Conservation (phyloP, 2,329 filamentous ascomycete species). For the Lasiodiplodia sp. region DNA sequence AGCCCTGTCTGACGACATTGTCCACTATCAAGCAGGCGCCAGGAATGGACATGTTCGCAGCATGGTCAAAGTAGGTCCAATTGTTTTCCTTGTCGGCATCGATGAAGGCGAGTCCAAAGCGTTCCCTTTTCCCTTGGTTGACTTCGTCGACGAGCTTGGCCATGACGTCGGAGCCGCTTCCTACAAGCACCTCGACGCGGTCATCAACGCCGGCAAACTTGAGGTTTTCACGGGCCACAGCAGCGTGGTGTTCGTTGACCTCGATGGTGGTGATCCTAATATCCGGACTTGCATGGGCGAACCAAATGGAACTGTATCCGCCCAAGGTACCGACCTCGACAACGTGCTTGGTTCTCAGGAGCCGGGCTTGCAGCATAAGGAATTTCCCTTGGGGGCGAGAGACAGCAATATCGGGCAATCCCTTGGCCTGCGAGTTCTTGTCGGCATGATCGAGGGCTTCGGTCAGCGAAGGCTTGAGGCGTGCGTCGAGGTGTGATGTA, state of each 20-base stretch:
- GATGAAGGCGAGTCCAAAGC: conserved; percentile 62
- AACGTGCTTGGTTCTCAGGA: conserved; percentile 39
- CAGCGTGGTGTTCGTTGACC: conserved; percentile 54
- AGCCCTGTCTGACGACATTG: conserved; percentile 56
- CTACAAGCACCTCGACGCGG: conserved; percentile 55
- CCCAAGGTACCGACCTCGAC: conserved; percentile 65
- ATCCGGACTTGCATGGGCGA: conserved; percentile 51
- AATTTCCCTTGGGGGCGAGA: conserved; percentile 45
- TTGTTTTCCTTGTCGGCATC: conserved; percentile 62
- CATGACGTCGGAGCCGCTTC: conserved; percentile 54
- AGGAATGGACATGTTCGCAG: conserved; percentile 48
- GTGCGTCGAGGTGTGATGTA: conserved; percentile 44
- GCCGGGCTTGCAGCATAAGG: conserved; percentile 43
- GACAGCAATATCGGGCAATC: conserved; percentile 46
- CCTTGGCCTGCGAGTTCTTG: conserved; percentile 38
- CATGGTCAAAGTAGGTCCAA: conserved; percentile 58
- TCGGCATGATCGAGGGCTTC: conserved; percentile 30
- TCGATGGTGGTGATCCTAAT: conserved; percentile 61
- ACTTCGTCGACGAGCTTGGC: conserved; percentile 52
- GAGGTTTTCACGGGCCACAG: conserved; percentile 58
- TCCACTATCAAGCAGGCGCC: conserved; percentile 58
- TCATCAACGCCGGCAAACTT: conserved; percentile 49
- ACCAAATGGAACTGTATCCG: conserved; percentile 62
- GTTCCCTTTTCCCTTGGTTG: conserved; percentile 44
- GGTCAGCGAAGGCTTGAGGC: conserved; percentile 33